Percentiles rank a stretch among this genome's conserved stretches.
Conservation (phyloP, 2,329 filamentous ascomycete genomes). For the Helotiales sp. region DNA sequence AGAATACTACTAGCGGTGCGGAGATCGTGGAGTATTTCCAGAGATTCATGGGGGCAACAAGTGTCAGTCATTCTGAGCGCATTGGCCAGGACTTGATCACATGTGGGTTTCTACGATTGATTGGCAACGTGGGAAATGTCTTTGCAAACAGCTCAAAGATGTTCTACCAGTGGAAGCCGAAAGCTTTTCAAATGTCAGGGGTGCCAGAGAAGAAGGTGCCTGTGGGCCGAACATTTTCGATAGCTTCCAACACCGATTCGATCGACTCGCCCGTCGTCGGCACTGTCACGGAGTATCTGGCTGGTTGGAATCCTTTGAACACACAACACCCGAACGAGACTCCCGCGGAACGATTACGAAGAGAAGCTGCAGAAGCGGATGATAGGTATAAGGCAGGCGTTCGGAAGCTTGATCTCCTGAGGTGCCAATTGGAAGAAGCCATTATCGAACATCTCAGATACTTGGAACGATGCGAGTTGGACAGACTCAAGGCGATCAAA, state of each 20-base stretch:
- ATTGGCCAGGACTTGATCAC: conserved; percentile 91
- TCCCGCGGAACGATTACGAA: conserved; percentile 77
- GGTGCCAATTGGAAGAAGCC: conserved; percentile 93
- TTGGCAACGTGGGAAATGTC: conserved; percentile 91
- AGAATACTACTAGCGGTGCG: conserved; percentile 86
- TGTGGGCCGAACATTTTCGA: conserved; percentile 72
- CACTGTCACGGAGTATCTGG: conserved; percentile 83
- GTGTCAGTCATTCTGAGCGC: conserved; percentile 85
- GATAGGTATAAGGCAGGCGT: conserved; percentile 90
- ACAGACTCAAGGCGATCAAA: conserved; percentile 96
- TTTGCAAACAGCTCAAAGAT: conserved; percentile 98
- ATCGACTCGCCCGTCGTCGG: conserved; percentile 80
- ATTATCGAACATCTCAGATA: conserved; percentile 92
- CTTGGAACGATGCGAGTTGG: conserved; percentile 95
- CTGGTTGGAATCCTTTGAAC: conserved; percentile 91
- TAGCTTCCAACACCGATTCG: conserved; percentile 58
- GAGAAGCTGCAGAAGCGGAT: conserved; percentile 87
- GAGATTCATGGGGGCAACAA: conserved; percentile 79
- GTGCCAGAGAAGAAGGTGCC: conserved; percentile 83
- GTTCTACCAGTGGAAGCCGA: conserved; percentile 96
- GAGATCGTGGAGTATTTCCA: conserved; percentile 97
- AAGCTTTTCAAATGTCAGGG: conserved; percentile 84
- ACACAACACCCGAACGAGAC: conserved; percentile 93
- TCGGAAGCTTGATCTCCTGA: conserved; percentile 81
- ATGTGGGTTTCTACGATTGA: conserved; percentile 82